Conservation (phyloP, 495 filamentous ascomycete species). For the Bombardia bombarda region DNA sequence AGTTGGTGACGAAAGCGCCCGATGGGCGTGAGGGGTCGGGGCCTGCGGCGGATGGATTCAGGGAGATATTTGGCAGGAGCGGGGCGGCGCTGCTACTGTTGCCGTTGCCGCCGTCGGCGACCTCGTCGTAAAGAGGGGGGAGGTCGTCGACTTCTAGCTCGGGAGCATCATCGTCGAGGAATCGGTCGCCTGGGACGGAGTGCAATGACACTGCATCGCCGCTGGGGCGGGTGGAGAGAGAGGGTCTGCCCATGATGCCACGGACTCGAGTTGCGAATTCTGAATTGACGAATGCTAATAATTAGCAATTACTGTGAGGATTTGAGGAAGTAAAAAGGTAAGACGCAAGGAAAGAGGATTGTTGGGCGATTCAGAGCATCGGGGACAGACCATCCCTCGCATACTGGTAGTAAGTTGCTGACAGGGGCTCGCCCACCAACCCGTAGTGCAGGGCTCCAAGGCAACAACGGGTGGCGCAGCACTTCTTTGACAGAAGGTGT, state of each 20-base stretch:
- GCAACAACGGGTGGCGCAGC: no score
- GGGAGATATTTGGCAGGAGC: conserved; percentile 5
- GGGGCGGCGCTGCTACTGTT: conserved; percentile 16
- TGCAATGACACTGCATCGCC: conserved; percentile 23
- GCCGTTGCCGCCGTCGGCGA: conserved; percentile 1
- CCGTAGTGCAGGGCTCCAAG: no score
- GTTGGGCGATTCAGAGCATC: no score
- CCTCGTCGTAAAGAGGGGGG: conserved; percentile 28
- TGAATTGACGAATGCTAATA: no score
- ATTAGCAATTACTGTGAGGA: no score
- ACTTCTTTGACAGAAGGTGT: no score
- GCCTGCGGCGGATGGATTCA: neutral
- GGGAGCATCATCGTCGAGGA: conserved; percentile 22
- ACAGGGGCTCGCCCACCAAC: no score
- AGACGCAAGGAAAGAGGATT: no score
- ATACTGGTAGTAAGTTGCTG: no score
- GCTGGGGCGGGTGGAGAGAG: conserved; percentile 4
- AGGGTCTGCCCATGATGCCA: conserved; percentile 19
- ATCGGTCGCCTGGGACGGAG: conserved; percentile 11
- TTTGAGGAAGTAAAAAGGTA: neutral
- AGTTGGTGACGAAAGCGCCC: neutral
- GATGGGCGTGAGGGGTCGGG: neutral
- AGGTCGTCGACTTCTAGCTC: conserved; percentile 25
- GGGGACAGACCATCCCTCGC: no score
- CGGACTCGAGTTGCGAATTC: no score